A percentile compares a stretch with the other conserved stretches of the same genome.
Conservation (phyloP, 1,284 basidiomycete genomes). For the Leccinum huronense region DNA sequence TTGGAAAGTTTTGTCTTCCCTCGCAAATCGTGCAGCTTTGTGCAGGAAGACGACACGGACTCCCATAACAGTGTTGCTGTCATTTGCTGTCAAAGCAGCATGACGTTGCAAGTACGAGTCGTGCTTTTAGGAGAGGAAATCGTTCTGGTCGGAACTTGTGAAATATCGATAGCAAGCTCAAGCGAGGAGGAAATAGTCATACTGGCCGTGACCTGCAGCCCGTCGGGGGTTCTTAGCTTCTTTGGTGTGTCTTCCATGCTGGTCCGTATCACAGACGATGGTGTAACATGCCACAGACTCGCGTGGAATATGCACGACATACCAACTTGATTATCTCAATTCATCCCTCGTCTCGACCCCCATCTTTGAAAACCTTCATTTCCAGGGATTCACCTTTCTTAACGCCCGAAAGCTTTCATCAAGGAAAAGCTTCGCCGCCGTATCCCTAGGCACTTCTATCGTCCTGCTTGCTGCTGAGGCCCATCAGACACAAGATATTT, state of each 20-base stretch:
- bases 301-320: slow-evolving; percentile 35
- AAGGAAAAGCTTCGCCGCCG: slow-evolving; percentile 39
- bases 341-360: slow-evolving; percentile 29
- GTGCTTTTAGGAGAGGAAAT: slow-evolving; percentile 25
- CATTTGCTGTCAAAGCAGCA: slow-evolving; percentile 21
- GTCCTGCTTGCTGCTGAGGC: slow-evolving; percentile 57
- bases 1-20: slow-evolving; percentile 49
- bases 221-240: slow-evolving; percentile 31
- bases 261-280: not conserved
- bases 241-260: slow-evolving; percentile 25
- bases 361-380: slow-evolving; percentile 40
- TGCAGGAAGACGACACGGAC: slow-evolving; percentile 26
- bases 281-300: slow-evolving; percentile 22
- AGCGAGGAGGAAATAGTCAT: slow-evolving; percentile 3
- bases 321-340: slow-evolving; percentile 40
- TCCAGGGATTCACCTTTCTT: slow-evolving; percentile 37
- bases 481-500: slow-evolving; percentile 46
- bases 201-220: slow-evolving; percentile 28
- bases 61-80: slow-evolving; percentile 15
- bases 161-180: slow-evolving; percentile 22
- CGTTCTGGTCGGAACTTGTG: slow-evolving; percentile 19
- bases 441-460: slow-evolving; percentile 61
- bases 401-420: slow-evolving; percentile 16
- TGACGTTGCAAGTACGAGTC: slow-evolving; percentile 24
- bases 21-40: slow-evolving; percentile 44